phyloP scores from a whole-genome alignment of 2,329 filamentous ascomycete species.

The Arthroderma sp. region DNA sequence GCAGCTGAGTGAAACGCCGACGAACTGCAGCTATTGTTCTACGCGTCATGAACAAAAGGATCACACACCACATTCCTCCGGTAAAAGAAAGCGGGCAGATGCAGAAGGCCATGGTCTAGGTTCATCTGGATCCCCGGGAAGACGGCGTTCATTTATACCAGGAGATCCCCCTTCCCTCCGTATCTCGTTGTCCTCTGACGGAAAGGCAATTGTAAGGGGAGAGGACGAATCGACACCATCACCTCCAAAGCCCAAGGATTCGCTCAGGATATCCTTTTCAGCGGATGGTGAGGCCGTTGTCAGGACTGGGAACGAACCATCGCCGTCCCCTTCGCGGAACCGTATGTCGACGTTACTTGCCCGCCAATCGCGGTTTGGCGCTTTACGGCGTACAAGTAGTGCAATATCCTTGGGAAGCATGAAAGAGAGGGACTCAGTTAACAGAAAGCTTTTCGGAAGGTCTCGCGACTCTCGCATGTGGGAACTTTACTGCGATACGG shows the following conservation, averaged over 20 bases:
- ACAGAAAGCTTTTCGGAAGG: conserved; percentile 50
- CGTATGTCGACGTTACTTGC: conserved; percentile 36
- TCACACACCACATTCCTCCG: conserved; percentile 1
- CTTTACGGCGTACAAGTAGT: conserved; percentile 58
- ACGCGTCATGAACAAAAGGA: background rate
- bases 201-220: conserved; percentile 25
- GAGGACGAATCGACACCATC: conserved; percentile 29
- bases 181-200: conserved; percentile 30
- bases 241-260: conserved; percentile 29
- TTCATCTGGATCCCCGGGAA: background rate
- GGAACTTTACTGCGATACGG: conserved; percentile 80
- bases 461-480: conserved; percentile 80
- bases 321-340: conserved; percentile 50
- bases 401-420: conserved; percentile 47
- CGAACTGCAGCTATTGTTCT: background rate
- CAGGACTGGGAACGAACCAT: conserved; percentile 53
- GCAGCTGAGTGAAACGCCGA: background rate
- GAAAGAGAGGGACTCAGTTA: background rate
- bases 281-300: conserved; percentile 85
- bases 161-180: conserved; percentile 23
- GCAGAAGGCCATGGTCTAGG: conserved; percentile 1
- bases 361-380: conserved; percentile 37
- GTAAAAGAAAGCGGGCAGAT: conserved; percentile 10
- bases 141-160: conserved; percentile 3
- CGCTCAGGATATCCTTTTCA: conserved; percentile 67